Conservation (phyloP, 169 alveolate genomes). For the Cyclospora cayetanensis region DNA sequence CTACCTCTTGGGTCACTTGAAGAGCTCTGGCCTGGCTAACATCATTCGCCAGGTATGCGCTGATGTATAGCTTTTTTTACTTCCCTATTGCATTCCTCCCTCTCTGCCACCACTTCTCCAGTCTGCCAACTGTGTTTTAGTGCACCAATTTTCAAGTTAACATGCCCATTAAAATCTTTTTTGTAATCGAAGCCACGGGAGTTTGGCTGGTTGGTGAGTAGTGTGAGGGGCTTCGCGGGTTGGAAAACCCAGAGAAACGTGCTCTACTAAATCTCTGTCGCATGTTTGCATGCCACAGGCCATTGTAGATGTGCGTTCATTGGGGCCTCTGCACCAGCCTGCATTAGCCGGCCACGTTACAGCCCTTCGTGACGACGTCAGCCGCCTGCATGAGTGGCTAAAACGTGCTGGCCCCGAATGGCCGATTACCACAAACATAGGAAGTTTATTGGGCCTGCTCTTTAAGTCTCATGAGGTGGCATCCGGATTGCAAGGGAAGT, state of each 20-base stretch:
- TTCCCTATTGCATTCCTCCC: no score
- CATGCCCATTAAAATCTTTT: no score
- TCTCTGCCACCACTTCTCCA: no score
- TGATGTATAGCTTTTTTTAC: background rate
- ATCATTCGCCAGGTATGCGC: conserved; percentile 29
- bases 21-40: background rate
- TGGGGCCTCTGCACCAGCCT: conserved; percentile 41
- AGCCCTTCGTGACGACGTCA: conserved; percentile 14
- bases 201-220: no score
- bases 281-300: background rate
- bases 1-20: background rate
- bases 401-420: conserved; percentile 18
- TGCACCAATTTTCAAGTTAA: no score
- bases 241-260: no score
- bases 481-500: background rate
- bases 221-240: no score
- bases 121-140: no score
- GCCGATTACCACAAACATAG: conserved; percentile 18
- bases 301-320: background rate
- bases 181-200: no score
- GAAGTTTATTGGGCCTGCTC: background rate
- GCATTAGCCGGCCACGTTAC: conserved; percentile 18
- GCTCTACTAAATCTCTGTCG: no score
- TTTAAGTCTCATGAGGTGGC: background rate
- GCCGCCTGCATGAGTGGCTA: conserved; percentile 12